phyloP scores from a whole-genome alignment of 352 stramenopile species.

The Saprolegnia diclina region DNA sequence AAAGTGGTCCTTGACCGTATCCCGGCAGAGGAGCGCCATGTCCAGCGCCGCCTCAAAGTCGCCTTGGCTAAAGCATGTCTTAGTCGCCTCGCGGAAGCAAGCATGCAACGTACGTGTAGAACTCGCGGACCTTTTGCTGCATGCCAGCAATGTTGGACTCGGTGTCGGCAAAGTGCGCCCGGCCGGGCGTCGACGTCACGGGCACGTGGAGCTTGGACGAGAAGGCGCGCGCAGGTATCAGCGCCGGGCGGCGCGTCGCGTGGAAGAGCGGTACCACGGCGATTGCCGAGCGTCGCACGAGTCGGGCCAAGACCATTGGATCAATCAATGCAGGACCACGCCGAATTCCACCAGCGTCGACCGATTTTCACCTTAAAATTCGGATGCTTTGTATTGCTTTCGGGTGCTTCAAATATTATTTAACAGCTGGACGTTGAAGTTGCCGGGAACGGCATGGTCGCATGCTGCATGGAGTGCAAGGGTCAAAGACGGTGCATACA shows the following conservation, averaged over 20 bases:
- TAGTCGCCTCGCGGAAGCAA: neutral
- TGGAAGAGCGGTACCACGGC: neutral
- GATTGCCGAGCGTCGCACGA: neutral
- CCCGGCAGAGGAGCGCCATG: slow-evolving; percentile 56
- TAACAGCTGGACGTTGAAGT: neutral
- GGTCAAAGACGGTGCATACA: no score
- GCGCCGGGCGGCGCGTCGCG: no score
- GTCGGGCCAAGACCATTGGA: neutral
- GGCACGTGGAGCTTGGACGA: slow-evolving; percentile 23
- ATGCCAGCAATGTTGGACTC: slow-evolving; percentile 76
- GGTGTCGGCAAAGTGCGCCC: slow-evolving; percentile 46
- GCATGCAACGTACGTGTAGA: slow-evolving; percentile 57
- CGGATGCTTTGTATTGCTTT: neutral
- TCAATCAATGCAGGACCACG: neutral
- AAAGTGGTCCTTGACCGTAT: slow-evolving; percentile 67
- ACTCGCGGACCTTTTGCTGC: slow-evolving; percentile 76
- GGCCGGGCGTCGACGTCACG: slow-evolving; percentile 23
- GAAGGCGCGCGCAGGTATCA: neutral
- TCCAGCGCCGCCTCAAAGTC: slow-evolving; percentile 64
- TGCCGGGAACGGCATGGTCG: no score
- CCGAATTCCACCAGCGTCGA: no score
- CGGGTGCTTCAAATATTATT: neutral
- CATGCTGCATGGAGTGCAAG: no score
- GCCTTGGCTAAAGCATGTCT: slow-evolving; percentile 37
- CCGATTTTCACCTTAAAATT: no score